Evolutionary conservation across 73 alveolate species (phyloP), one percentile per base, ranked within the genome.

Genomic region (Strombidium stylifer): DNA sequence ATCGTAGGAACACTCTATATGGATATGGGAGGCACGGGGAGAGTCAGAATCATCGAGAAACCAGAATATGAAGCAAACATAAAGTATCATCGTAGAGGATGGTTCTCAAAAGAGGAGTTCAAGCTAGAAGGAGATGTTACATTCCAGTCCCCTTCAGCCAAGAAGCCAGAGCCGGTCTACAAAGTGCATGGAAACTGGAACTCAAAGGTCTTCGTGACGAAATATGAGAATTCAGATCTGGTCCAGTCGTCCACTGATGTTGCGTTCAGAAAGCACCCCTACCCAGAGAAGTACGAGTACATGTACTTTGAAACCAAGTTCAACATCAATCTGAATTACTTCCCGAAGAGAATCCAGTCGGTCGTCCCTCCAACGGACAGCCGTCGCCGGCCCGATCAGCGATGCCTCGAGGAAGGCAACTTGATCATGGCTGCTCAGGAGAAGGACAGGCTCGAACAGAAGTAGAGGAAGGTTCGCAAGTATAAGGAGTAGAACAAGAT

Each of bases 381-480:
- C 14, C 88, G 98, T 52, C 60, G 87, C 45, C 70, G 99, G 47
- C 98, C 98, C 15, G 99, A 95, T 78, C 87, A 93, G 81, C 57
- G 93, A 81, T 98, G 96, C 18, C 76, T 93, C 37, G 99, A 95
- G 66, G 70, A 77, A 24, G 98, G 98, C 12, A 93, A 87, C 68
- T 51, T 93, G 46, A 92, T 87, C 40, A 27, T 66, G 40, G 98
- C 97, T 30, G 85, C 87, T 15, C 58, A 49, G 55, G 96, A 93
- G 41, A 95, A 93, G 77, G 58, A 75, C 23, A 59, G 92, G 18
- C 61, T 93, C 25, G 98, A 95, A 69, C 96, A 93, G 76, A 95
- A 90, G 66, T 91, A 95, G 79, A 84, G 97, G 50, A 82, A 54
- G 15, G 87, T 88, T 2, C 80, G 97, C 48, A 87, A 77, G 56